Percentiles rank a stretch among this genome's conserved stretches.
phyloP scores from a whole-genome alignment of 176 grass and related monocot genomes.

The Eleusine indica region DNA sequence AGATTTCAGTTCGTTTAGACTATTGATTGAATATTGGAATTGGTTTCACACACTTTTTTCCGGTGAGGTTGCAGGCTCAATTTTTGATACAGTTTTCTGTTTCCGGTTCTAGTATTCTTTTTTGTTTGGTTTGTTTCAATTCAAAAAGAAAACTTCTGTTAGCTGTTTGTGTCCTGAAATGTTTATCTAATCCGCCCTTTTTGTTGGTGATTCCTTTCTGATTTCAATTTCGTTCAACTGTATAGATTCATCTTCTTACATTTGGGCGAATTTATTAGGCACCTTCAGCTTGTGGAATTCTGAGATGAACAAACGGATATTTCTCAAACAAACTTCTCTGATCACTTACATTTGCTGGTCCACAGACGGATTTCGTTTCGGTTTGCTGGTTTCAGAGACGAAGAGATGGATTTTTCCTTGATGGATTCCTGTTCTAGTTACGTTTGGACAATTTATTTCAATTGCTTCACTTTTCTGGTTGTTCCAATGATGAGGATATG shows the following conservation, averaged over 20 bases:
- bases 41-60: not conserved
- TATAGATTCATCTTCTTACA: not conserved
- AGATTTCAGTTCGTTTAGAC: not conserved
- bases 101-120: not conserved
- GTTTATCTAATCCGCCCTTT: not conserved
- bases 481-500: not conserved
- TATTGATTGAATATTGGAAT: too few species aligned
- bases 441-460: not conserved
- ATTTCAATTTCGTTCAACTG: not conserved
- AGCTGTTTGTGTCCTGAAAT: not conserved
- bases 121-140: not conserved
- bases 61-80: not conserved
- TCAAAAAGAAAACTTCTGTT: not conserved
- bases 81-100: too few species aligned
- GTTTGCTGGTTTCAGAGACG: not conserved
- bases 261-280: not conserved
- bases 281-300: not conserved
- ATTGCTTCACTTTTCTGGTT: not conserved
- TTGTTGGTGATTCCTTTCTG: not conserved
- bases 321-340: not conserved
- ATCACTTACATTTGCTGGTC: not conserved
- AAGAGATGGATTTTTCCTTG: not conserved
- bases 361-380: not conserved
- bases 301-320: not conserved
- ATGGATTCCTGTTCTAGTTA: not conserved